Conservation (phyloP, 768 basidiomycete species). For the Lactarius hatsudake region DNA sequence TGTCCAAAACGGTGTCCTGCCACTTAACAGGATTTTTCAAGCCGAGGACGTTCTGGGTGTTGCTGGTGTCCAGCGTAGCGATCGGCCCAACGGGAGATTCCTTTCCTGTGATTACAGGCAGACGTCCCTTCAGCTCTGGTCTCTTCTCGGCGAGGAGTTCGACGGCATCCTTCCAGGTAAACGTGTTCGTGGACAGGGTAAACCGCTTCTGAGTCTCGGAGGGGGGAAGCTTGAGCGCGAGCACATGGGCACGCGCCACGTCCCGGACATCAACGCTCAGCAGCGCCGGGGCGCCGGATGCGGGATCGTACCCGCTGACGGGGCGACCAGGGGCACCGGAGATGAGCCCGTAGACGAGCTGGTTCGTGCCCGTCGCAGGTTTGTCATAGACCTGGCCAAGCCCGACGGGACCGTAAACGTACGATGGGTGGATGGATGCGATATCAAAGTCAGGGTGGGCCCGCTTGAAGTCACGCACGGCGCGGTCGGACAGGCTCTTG, state of each 20-base stretch:
- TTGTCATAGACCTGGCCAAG: constrained; percentile 28
- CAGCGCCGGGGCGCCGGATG: constrained; percentile 22
- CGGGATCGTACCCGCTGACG: constrained; percentile 23
- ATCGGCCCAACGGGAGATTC: constrained; percentile 2
- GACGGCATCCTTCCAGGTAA: constrained; percentile 32
- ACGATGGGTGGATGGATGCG: constrained; percentile 34
- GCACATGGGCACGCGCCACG: constrained; percentile 35
- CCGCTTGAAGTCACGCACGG: constrained; percentile 31
- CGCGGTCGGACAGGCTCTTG: constrained; percentile 35
- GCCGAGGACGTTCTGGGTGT: constrained; percentile 10
- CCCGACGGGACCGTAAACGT: constrained; percentile 33
- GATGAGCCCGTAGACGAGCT: constrained; percentile 31
- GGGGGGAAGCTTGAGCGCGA: constrained; percentile 27
- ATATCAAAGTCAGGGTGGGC: constrained; percentile 32
- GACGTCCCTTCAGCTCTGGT: constrained; percentile 30
- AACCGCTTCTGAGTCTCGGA: constrained; percentile 24
- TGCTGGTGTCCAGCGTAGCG: constrained; percentile 6
- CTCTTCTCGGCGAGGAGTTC: constrained; percentile 28
- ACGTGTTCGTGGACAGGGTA: constrained; percentile 29
- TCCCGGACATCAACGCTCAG: constrained; percentile 34
- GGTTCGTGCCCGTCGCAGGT: constrained; percentile 28
- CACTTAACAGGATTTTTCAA: constrained; percentile 19
- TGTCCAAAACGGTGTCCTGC: constrained; percentile 24
- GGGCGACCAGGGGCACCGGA: constrained; percentile 23
- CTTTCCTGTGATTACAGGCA: constrained; percentile 23